phyloP scores from a whole-genome alignment of 2,329 filamentous ascomycete species.

The Leptographium galeiforme region DNA sequence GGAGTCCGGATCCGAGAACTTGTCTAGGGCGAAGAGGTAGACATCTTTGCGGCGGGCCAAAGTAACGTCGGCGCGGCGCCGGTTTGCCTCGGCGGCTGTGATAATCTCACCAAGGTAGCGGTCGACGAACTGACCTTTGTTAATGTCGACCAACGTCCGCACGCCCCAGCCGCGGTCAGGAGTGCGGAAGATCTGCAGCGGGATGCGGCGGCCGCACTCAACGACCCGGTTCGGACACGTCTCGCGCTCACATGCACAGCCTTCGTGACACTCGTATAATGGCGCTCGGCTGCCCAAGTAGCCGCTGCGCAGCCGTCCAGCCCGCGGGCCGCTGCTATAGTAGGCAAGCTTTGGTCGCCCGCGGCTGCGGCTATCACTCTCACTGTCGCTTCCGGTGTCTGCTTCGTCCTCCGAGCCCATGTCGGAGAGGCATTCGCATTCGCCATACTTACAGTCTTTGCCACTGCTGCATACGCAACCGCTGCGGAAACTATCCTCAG shows the following conservation, averaged over 20 bases:
- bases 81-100: conserved; percentile 48
- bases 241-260: conserved; percentile 46
- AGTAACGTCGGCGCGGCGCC: conserved; percentile 43
- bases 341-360: conserved; percentile 46
- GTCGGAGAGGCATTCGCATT: conserved; percentile 52
- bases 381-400: conserved; percentile 27
- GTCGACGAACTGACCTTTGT: conserved; percentile 66
- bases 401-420: conserved; percentile 42
- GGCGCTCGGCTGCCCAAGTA: conserved; percentile 41
- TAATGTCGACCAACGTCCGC: conserved; percentile 48
- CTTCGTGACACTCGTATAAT: conserved; percentile 70
- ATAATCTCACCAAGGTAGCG: conserved; percentile 64
- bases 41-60: conserved; percentile 54
- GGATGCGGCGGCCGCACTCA: conserved; percentile 56
- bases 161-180: conserved; percentile 64
- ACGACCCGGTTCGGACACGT: conserved; percentile 64
- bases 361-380: conserved; percentile 9
- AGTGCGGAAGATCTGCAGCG: conserved; percentile 67
- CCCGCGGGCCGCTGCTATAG: conserved; percentile 37
- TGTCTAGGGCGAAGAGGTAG: conserved; percentile 72
- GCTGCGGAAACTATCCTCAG: conserved; percentile 47
- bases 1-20: conserved; percentile 50
- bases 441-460: conserved; percentile 51
- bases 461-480: conserved; percentile 55
- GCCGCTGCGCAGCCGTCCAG: conserved; percentile 37